A percentile compares a stretch with the other conserved stretches of the same genome.
Evolutionary conservation across 2,329 filamentous ascomycete genomes (phyloP).

Genomic region (Fusarium phyllophilum): DNA sequence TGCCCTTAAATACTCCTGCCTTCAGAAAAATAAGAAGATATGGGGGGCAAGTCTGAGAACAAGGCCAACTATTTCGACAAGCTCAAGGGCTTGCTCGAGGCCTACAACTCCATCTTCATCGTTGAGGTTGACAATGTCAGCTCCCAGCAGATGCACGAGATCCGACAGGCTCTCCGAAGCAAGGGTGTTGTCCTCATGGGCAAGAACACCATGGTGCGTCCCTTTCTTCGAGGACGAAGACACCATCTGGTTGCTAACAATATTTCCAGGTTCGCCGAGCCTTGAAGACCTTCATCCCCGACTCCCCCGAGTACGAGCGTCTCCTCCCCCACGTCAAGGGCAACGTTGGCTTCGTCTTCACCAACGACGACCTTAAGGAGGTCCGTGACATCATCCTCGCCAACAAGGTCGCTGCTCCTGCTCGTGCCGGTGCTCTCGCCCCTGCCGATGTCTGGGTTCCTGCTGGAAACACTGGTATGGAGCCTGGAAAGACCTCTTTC

Average conservation of each 20-base stretch:
- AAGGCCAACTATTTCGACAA: slow-evolving; percentile 99
- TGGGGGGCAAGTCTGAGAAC: slow-evolving; percentile 93
- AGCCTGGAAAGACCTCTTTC: slow-evolving; percentile 99
- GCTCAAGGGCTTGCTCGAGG: slow-evolving; percentile 96
- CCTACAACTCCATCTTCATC: slow-evolving; percentile 98
- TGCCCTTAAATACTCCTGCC: slow-evolving; percentile 98
- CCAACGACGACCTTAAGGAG: slow-evolving; percentile 92
- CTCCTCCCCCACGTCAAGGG: slow-evolving; percentile 95
- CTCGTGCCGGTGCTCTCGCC: slow-evolving; percentile 96
- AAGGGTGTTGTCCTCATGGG: slow-evolving; percentile 98
- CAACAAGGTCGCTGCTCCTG: slow-evolving; percentile 98
- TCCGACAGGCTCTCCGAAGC: slow-evolving; percentile 88
- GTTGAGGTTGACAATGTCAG: slow-evolving; percentile 99
- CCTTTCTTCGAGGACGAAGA: not conserved
- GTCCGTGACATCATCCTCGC: slow-evolving; percentile 92
- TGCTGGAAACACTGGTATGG: slow-evolving; percentile 99
- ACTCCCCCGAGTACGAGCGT: slow-evolving; percentile 97
- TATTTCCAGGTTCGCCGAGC: slow-evolving; percentile 84
- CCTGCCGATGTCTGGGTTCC: slow-evolving; percentile 94
- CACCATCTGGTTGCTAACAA: slow-evolving; percentile 26
- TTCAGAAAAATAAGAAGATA: slow-evolving; percentile 91
- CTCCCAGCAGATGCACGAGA: slow-evolving; percentile 99
- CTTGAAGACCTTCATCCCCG: slow-evolving; percentile 90
- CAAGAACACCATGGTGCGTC: slow-evolving; percentile 98
- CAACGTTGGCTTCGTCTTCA: slow-evolving; percentile 99